Evolutionary conservation across 768 basidiomycete genomes (phyloP).

Genomic region (Boletus rubescentipes): DNA sequence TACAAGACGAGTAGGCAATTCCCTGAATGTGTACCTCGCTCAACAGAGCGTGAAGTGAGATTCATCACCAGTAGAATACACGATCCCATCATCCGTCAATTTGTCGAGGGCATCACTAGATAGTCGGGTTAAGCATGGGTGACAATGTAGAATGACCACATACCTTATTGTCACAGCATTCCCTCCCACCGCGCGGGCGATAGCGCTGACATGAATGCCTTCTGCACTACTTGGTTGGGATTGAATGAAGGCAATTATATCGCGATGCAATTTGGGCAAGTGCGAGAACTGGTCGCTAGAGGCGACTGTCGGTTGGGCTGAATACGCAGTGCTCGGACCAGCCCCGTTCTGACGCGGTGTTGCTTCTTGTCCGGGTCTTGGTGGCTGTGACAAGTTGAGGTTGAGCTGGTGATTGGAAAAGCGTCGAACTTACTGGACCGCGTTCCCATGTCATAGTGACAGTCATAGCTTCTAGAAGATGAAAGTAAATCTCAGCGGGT

Average conservation of each 20-base stretch:
- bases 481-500: slow-evolving; percentile 77
- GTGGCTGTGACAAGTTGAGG: slow-evolving; percentile 27
- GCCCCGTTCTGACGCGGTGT: slow-evolving; percentile 9
- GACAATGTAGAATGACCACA: slow-evolving; percentile 5
- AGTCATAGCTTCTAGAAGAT: slow-evolving; percentile 72
- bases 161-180: slow-evolving; percentile 67
- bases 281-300: slow-evolving; percentile 49
- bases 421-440: slow-evolving; percentile 53
- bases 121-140: not conserved
- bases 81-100: slow-evolving; percentile 75
- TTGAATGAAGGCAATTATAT: slow-evolving; percentile 66
- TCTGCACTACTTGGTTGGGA: slow-evolving; percentile 48
- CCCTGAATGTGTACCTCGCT: slow-evolving; percentile 5
- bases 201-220: slow-evolving; percentile 72
- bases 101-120: slow-evolving; percentile 68
- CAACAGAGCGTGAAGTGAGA: slow-evolving; percentile 66
- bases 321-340: slow-evolving; percentile 42
- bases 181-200: slow-evolving; percentile 62
- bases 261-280: slow-evolving; percentile 57
- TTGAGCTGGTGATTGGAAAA: not conserved
- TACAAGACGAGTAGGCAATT: no score
- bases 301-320: slow-evolving; percentile 33
- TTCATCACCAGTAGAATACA: slow-evolving; percentile 82
- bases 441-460: slow-evolving; percentile 65
- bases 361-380: slow-evolving; percentile 29